Evolutionary conservation across 257 asterid species (phyloP).

Genomic region (Catharanthus roseus): DNA sequence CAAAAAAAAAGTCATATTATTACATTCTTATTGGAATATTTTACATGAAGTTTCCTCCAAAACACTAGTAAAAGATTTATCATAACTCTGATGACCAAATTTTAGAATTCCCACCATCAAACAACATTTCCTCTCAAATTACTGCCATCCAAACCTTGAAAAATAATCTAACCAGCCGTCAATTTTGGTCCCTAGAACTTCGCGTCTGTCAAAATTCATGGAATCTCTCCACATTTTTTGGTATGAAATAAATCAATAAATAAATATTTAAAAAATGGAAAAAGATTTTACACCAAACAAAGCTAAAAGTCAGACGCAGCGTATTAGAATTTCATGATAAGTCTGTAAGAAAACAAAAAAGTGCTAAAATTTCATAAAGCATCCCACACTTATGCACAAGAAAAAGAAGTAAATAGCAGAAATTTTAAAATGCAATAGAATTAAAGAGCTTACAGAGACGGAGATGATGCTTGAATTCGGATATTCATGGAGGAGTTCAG

Average conservation of each 20-base stretch:
- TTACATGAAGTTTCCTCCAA: too few species aligned
- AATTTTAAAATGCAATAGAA: neutral
- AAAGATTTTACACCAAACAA: neutral
- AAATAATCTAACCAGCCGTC: too few species aligned
- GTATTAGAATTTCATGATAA: neutral
- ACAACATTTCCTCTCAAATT: too few species aligned
- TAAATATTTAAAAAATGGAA: neutral
- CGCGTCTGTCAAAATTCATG: too few species aligned
- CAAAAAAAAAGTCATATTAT: too few species aligned
- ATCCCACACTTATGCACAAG: neutral
- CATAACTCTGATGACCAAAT: neutral
- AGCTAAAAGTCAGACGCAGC: neutral
- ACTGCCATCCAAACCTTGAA: too few species aligned
- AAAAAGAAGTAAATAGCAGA: neutral
- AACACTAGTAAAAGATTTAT: too few species aligned
- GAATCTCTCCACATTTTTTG: neutral
- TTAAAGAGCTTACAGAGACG: constrained; percentile 46
- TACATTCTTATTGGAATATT: too few species aligned
- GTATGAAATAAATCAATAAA: neutral
- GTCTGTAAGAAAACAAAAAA: neutral
- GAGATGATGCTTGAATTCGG: constrained; percentile 55
- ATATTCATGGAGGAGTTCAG: constrained; percentile 54
- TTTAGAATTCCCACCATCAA: too few species aligned
- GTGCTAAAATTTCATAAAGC: neutral
- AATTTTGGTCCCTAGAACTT: too few species aligned